These are phyloP conservation scores for Corymbia maculata DNA, from an alignment of 345 rosid genomes.

Conservation along the genomic window DNA sequence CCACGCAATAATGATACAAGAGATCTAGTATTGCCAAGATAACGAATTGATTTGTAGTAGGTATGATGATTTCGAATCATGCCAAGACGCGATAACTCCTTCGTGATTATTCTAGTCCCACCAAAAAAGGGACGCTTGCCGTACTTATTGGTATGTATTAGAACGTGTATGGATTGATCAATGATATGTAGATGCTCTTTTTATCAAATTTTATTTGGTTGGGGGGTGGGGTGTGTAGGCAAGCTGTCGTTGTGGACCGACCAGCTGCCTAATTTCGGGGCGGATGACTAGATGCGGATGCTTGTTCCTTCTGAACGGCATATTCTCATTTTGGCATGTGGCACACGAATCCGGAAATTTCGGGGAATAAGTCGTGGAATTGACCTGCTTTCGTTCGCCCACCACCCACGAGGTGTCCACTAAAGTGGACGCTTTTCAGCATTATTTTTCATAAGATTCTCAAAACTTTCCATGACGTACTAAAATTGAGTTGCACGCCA, in stretches of 20 bases:
- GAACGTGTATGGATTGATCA: not conserved
- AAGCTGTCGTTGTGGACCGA: not conserved
- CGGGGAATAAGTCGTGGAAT: not conserved
- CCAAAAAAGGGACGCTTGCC: not conserved
- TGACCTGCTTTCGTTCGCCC: not conserved
- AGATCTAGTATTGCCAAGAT: not conserved
- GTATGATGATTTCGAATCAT: not conserved
- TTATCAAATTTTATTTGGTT: not conserved
- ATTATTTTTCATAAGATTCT: not conserved
- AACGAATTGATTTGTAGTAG: fast-evolving
- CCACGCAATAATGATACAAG: not conserved
- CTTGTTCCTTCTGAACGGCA: not conserved
- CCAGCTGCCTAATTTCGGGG: not conserved
- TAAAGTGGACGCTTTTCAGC: not conserved
- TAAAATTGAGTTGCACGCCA: not conserved
- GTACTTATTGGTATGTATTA: not conserved
- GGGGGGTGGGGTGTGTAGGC: not conserved
- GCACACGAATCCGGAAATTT: not conserved
- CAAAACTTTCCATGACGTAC: not conserved
- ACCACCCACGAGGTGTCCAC: not conserved
- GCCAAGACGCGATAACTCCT: not conserved
- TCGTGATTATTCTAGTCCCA: not conserved
- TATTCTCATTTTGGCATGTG: not conserved
- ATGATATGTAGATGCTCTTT: not conserved
- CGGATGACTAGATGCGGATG: not conserved